Percentiles rank a stretch among this genome's conserved stretches.
Conservation (phyloP, 495 filamentous ascomycete species). For the Neurospora sp. region DNA sequence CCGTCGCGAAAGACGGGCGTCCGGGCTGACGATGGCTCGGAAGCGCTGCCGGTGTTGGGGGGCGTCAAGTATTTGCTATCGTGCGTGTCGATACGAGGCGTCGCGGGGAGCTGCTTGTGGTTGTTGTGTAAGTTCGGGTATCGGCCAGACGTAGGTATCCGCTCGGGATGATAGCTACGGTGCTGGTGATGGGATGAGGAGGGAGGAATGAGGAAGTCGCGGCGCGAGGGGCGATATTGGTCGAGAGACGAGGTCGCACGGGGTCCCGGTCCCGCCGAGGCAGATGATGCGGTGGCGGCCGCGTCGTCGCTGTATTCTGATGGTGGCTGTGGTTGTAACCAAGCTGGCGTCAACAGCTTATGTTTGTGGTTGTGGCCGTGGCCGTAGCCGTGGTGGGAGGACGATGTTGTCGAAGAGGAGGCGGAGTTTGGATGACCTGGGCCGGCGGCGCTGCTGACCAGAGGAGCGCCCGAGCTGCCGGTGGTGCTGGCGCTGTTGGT, state of each 20-base stretch:
- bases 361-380: not conserved
- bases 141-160: constrained; percentile 15
- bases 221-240: not conserved
- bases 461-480: constrained; percentile 16
- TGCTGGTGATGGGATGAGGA: constrained; percentile 2
- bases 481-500: constrained; percentile 24
- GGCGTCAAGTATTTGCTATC: constrained; percentile 17
- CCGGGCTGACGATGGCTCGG: constrained; percentile 20
- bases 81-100: constrained; percentile 26
- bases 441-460: constrained; percentile 4
- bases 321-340: not conserved
- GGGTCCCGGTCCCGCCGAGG: constrained; percentile 3
- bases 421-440: not conserved
- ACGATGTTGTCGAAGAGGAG: constrained; percentile 4
- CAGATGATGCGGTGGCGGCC: not conserved
- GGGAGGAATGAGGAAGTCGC: not conserved
- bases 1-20: constrained; percentile 12
- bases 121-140: constrained; percentile 14
- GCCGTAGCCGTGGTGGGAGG: not conserved
- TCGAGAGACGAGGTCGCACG: not conserved
- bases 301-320: not conserved
- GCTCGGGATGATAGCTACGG: constrained; percentile 15
- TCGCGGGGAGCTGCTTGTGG: constrained; percentile 28
- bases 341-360: not conserved
- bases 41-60: constrained; percentile 13